phyloP scores from a whole-genome alignment of 1,139 yeast species.

The Yamadazyma siamensis region DNA sequence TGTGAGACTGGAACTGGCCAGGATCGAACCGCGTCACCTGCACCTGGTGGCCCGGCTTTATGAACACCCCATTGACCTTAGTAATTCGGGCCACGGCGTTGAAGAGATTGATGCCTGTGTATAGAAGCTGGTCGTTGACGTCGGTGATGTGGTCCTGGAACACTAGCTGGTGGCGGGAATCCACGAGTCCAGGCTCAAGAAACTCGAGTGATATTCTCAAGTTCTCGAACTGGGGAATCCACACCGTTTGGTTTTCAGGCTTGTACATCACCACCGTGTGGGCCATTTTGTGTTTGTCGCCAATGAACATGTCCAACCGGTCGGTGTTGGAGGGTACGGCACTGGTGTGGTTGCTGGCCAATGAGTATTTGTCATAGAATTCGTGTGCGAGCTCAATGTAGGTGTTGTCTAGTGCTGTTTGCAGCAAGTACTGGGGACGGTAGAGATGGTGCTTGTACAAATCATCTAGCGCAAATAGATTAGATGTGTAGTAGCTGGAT shows the following conservation, averaged over 20 bases:
- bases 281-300: conserved; percentile 22
- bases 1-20: too few species aligned
- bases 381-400: conserved; percentile 29
- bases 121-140: conserved; percentile 3
- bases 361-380: conserved; percentile 29
- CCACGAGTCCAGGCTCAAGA: conserved; percentile 29
- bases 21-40: too few species aligned
- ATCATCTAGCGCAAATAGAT: conserved; percentile 40
- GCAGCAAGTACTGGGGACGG: conserved; percentile 30
- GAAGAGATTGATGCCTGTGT: conserved; percentile 1
- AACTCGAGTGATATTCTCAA: conserved; percentile 39
- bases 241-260: conserved; percentile 23
- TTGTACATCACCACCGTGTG: conserved; percentile 21
- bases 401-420: conserved; percentile 19
- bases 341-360: conserved; percentile 19
- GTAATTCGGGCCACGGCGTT: conserved; percentile 17
- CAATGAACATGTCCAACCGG: conserved; percentile 29
- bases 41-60: conserved; percentile 11
- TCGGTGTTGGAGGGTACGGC: conserved; percentile 26
- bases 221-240: conserved; percentile 34
- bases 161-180: conserved; percentile 22
- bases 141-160: conserved; percentile 21
- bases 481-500: conserved; percentile 28
- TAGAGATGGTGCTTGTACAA: conserved; percentile 29
- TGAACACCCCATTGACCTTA: conserved; percentile 34